Conservation (phyloP, 805 yeast species). For the Yamadazyma phyllophila region DNA sequence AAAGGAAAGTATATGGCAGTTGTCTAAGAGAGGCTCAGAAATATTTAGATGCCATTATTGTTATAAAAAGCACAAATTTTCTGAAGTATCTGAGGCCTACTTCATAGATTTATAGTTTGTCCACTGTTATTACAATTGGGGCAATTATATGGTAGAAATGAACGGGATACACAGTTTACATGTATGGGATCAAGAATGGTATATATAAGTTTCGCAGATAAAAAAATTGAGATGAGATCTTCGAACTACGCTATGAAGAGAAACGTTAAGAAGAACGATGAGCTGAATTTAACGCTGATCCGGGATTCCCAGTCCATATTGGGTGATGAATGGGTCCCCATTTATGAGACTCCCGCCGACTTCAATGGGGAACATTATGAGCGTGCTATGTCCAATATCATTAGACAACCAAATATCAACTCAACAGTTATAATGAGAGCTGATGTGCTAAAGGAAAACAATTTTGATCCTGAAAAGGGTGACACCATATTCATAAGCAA, state of each 20-base stretch:
- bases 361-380: conserved; percentile 60
- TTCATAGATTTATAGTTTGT: conserved; percentile 30
- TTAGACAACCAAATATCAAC: conserved; percentile 83
- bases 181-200: not conserved
- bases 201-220: not conserved
- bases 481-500: conserved; percentile 29
- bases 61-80: conserved; percentile 40
- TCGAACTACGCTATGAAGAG: conserved; percentile 3
- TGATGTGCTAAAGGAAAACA: conserved; percentile 62
- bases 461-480: conserved; percentile 36
- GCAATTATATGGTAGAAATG: no score
- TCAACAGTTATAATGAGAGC: conserved; percentile 90
- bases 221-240: conserved; percentile 11
- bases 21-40: conserved; percentile 38
- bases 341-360: conserved; percentile 48
- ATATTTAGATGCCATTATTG: conserved; percentile 45
- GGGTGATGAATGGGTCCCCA: conserved; percentile 63
- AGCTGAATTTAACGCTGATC: conserved; percentile 11
- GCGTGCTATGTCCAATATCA: conserved; percentile 74
- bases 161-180: not conserved
- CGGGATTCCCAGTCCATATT: conserved; percentile 37
- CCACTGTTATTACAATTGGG: no score
- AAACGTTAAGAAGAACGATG: conserved; percentile 8
- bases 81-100: conserved; percentile 40
- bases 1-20: conserved; percentile 41